phyloP scores from a whole-genome alignment of 768 basidiomycete species.

The Russula sp. region DNA sequence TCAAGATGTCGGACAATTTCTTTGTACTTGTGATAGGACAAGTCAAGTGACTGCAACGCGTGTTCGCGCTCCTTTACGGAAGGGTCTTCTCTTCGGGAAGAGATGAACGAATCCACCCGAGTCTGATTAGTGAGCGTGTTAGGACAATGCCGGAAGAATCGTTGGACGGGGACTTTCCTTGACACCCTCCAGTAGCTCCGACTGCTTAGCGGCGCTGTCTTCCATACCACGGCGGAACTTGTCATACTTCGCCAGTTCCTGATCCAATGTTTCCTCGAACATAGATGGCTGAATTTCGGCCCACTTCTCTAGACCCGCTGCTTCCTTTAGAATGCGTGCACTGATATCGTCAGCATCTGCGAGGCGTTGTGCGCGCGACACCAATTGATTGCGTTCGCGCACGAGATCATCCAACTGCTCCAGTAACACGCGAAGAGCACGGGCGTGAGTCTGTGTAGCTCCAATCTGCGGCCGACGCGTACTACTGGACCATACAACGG shows the following conservation, averaged over 20 bases:
- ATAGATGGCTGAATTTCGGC: slow-evolving; percentile 72
- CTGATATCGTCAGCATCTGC: slow-evolving; percentile 70
- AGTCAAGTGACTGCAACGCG: slow-evolving; percentile 74
- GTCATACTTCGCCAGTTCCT: slow-evolving; percentile 78
- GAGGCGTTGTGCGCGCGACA: slow-evolving; percentile 57
- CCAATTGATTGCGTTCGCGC: slow-evolving; percentile 52
- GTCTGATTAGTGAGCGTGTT: slow-evolving; percentile 35
- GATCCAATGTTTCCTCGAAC: slow-evolving; percentile 81
- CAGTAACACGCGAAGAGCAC: slow-evolving; percentile 63
- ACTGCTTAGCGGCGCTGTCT: slow-evolving; percentile 55
- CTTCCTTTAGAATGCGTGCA: slow-evolving; percentile 56
- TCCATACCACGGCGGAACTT: slow-evolving; percentile 50
- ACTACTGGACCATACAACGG: slow-evolving; percentile 19
- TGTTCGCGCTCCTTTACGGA: slow-evolving; percentile 73
- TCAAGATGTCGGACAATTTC: slow-evolving; percentile 82
- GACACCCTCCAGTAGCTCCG: slow-evolving; percentile 57
- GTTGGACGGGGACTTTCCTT: slow-evolving; percentile 43
- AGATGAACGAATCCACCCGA: slow-evolving; percentile 66
- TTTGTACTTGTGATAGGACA: slow-evolving; percentile 81
- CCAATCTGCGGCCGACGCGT: slow-evolving; percentile 9
- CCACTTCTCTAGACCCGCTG: slow-evolving; percentile 59
- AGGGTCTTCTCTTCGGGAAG: slow-evolving; percentile 73
- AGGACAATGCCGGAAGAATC: neutral
- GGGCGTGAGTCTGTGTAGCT: slow-evolving; percentile 53
- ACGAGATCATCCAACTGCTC: slow-evolving; percentile 77